A percentile compares a stretch with the other conserved stretches of the same genome.
Evolutionary conservation across 2,329 filamentous ascomycete species (phyloP).

Genomic region (Ophiostoma sp.): DNA sequence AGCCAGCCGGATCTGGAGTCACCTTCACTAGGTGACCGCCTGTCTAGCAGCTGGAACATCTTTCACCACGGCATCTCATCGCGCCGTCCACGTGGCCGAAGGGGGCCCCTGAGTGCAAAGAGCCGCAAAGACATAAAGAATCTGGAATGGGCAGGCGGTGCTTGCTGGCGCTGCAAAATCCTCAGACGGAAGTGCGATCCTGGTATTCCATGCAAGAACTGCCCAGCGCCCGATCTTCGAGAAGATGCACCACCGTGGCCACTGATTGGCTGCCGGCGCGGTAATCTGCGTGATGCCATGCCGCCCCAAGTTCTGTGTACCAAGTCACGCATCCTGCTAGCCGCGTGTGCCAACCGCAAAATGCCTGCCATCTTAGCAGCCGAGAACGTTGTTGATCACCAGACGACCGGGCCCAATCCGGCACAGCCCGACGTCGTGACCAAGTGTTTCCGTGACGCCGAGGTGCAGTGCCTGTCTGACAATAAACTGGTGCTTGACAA

Average conservation of each 20-base stretch:
- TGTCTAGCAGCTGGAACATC: conserved; percentile 27
- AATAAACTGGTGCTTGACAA: conserved; percentile 32
- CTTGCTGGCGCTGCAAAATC: conserved; percentile 34
- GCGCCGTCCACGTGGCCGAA: conserved; percentile 30
- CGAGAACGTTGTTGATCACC: conserved; percentile 20
- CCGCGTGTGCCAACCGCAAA: conserved; percentile 18
- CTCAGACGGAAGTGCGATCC: conserved; percentile 32
- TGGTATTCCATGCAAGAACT: conserved; percentile 30
- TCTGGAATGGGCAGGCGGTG: conserved; percentile 31
- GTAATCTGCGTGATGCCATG: conserved; percentile 30
- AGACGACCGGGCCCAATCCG: conserved; percentile 10
- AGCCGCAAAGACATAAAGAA: conserved; percentile 32
- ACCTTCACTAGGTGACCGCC: conserved; percentile 25
- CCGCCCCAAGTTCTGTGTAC: conserved; percentile 30
- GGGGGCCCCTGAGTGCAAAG: conserved; percentile 31
- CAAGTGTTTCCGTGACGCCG: conserved; percentile 29
- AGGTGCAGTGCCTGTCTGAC: conserved; percentile 30
- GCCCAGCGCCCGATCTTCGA: conserved; percentile 31
- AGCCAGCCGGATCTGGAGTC: conserved; percentile 17
- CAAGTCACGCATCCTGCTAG: conserved; percentile 23
- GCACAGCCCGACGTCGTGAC: conserved; percentile 25
- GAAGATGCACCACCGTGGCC: conserved; percentile 33
- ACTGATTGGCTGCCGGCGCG: conserved; percentile 32
- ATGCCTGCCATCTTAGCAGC: conserved; percentile 22
- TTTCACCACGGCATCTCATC: conserved; percentile 27